These are phyloP conservation scores for Candida lessepsii DNA, from an alignment of 805 yeast genomes.

Conservation along the genomic window DNA sequence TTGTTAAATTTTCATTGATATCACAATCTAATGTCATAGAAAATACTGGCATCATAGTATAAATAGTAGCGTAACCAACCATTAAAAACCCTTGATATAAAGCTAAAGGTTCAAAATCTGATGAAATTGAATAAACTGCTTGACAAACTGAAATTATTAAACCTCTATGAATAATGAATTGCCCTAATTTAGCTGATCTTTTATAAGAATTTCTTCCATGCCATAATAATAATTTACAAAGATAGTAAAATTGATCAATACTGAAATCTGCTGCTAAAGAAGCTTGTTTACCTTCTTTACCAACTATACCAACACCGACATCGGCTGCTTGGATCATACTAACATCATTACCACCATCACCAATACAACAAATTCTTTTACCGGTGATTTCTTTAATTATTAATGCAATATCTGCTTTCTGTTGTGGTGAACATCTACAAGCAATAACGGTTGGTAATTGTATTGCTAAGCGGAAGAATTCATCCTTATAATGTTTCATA, in stretches of 20 bases:
- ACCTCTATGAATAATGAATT: slow-evolving; percentile 96
- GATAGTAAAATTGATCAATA: slow-evolving; percentile 83
- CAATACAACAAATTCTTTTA: slow-evolving; percentile 93
- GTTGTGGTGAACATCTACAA: slow-evolving; percentile 98
- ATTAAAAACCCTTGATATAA: slow-evolving; percentile 93
- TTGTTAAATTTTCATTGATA: slow-evolving; percentile 84
- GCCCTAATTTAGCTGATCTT: slow-evolving; percentile 91
- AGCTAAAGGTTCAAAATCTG: slow-evolving; percentile 90
- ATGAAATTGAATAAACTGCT: slow-evolving; percentile 84
- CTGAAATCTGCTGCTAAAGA: slow-evolving; percentile 97
- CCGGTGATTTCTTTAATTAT: slow-evolving; percentile 77
- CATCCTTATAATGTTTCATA: slow-evolving; percentile 59
- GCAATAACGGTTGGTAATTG: slow-evolving; percentile 93
- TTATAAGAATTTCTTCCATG: slow-evolving; percentile 98
- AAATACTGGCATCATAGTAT: slow-evolving; percentile 98
- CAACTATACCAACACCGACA: slow-evolving; percentile 98
- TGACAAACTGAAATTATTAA: slow-evolving; percentile 91
- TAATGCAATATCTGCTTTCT: slow-evolving; percentile 91
- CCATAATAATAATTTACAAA: slow-evolving; percentile 87
- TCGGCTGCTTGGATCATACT: slow-evolving; percentile 99
- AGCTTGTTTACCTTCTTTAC: slow-evolving; percentile 97
- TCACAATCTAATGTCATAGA: slow-evolving; percentile 89
- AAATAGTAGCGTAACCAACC: slow-evolving; percentile 97
- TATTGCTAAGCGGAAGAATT: slow-evolving; percentile 77
- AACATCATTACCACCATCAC: slow-evolving; percentile 99